Evolutionary conservation across 768 basidiomycete genomes (phyloP), one percentile per base, ranked within the genome.

Genomic region (Rubroboletus pulcherrimus): DNA sequence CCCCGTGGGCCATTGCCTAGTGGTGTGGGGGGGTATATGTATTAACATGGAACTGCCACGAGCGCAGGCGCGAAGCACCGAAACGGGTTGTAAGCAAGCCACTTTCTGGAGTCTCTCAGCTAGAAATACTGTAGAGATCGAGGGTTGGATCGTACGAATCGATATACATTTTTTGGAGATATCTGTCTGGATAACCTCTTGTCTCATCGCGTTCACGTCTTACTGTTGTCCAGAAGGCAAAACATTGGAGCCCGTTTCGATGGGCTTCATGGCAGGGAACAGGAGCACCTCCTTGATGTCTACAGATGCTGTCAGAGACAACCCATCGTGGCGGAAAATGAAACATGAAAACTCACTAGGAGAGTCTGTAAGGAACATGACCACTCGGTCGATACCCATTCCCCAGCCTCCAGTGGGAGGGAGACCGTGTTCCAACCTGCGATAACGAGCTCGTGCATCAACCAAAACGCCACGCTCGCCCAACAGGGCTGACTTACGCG

Each of bases 331-430:
- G n/a, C 14, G 21, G 8, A 30, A 46, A n/a, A 37, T 24, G 24
- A 17, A 14, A 7, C 0, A 19, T 9, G 21, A 14, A 66, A 49
- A 19, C 87, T 63, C 62, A 93, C 91, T 96, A 8, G 85, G 87
- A n/a, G 92, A 95, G 74, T 99, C 87, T 4, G 94, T 96, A 47
- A 98, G 78, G 86, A 98, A 98, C 96, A 98, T 98, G 74, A 98
- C 93, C 38, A 98, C 78, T 57, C 94, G 86, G 69, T 98, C 95
- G 62, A 98, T 90, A 52, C 96, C 95, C 52, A 98, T 79, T 59
- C 94, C 96, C 93, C 93, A 98, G 43, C 96, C 96, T 55, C 93
- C 96, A 4, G 96, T 99, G 0, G 97, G 97, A 6, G 97, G 93
- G 2, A 99, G 83, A 70, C 94, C 97, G 66, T 98, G 92, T 74